These are phyloP conservation scores for Ceratocystis ficicola DNA, from an alignment of 2,329 filamentous ascomycete genomes.

Conservation along the genomic window DNA sequence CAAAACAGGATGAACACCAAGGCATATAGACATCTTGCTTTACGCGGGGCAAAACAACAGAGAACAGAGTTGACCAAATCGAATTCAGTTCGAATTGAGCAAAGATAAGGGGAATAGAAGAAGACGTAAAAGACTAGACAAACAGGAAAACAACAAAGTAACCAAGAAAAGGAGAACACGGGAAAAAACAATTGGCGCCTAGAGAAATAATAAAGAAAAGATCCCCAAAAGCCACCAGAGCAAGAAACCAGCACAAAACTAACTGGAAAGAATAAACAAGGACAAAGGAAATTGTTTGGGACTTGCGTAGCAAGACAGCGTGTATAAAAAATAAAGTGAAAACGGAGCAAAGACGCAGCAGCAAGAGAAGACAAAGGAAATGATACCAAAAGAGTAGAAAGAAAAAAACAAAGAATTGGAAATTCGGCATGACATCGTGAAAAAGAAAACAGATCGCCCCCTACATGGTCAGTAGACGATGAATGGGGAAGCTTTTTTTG, in stretches of 20 bases:
- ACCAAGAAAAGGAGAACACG: conserved; percentile 9
- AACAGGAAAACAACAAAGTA: background rate
- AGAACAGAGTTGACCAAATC: too few species aligned
- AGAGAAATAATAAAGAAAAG: too few species aligned
- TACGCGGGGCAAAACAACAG: too few species aligned
- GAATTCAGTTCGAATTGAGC: too few species aligned
- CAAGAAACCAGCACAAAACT: background rate
- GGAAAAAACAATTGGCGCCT: background rate
- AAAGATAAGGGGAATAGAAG: too few species aligned
- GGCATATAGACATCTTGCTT: too few species aligned
- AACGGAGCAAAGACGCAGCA: background rate
- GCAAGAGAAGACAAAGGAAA: background rate
- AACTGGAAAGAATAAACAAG: conserved; percentile 9
- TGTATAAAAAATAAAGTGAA: background rate
- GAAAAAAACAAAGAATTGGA: background rate
- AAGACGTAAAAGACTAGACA: too few species aligned
- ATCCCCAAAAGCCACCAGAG: too few species aligned
- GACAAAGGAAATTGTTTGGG: background rate
- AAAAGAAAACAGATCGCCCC: background rate
- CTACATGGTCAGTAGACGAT: too few species aligned
- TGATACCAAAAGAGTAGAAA: conserved; percentile 1
- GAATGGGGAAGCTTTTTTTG: too few species aligned
- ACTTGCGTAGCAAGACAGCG: too few species aligned
- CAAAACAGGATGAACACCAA: too few species aligned
- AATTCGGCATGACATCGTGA: conserved; percentile 12